A percentile compares a stretch with the other conserved stretches of the same genome.
phyloP scores from a whole-genome alignment of 371 early-diverging fungal species.

The Synchytrium microbalum region DNA sequence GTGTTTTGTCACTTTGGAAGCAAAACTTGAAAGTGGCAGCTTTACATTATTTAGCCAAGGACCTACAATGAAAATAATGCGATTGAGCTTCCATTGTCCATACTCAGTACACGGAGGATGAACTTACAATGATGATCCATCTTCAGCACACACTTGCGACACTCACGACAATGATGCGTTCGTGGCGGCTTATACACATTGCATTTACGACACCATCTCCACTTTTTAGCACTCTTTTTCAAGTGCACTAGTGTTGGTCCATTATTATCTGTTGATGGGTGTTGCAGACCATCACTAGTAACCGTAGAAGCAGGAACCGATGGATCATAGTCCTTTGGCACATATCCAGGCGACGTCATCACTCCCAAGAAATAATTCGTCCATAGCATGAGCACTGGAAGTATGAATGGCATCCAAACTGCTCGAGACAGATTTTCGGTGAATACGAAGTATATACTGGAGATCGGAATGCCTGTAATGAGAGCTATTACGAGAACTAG shows the following conservation, averaged over 20 bases:
- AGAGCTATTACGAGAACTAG: not conserved
- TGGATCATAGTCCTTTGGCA: constrained; percentile 53
- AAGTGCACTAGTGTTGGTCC: constrained; percentile 40
- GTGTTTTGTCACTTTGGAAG: too few relatives aligned
- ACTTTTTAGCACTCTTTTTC: constrained; percentile 44
- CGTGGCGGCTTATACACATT: constrained; percentile 76
- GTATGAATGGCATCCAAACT: constrained; percentile 48
- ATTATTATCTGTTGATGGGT: not conserved
- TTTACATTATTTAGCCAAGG: constrained; percentile 86
- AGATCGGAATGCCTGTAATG: not conserved
- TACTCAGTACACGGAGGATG: not conserved
- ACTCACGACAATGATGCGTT: constrained; percentile 85
- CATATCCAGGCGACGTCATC: constrained; percentile 68
- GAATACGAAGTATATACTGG: not conserved
- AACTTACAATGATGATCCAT: constrained; percentile 81
- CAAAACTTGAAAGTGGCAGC: not conserved
- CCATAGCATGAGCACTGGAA: constrained; percentile 54
- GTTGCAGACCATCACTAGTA: not conserved
- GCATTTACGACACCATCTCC: constrained; percentile 53
- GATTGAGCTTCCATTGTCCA: not conserved
- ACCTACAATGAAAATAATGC: constrained; percentile 27
- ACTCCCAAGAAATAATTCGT: constrained; percentile 76
- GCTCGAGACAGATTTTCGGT: not conserved
- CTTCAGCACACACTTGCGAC: constrained; percentile 68
- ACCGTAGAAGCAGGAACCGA: not conserved